Percentiles rank a stretch among this genome's conserved stretches.
These are phyloP conservation scores for Conoideocrella luteorostrata DNA, from an alignment of 2,329 filamentous ascomycete species.

Conservation along the genomic window DNA sequence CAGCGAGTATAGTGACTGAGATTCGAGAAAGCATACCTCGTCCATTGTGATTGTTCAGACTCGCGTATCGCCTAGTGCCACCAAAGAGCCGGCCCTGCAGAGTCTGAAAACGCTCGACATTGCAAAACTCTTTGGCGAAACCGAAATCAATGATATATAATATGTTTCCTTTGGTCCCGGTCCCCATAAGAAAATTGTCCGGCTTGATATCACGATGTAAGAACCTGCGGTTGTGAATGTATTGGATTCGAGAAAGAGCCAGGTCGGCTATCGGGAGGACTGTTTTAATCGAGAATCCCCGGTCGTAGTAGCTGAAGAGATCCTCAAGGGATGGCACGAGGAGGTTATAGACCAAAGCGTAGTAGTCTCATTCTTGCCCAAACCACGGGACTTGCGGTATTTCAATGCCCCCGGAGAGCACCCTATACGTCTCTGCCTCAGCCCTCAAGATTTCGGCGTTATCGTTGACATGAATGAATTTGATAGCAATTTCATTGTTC, in stretches of 20 bases:
- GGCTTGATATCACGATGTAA: constrained; percentile 99
- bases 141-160: constrained; percentile 99
- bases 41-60: background rate
- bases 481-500: constrained; percentile 98
- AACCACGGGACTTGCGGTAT: constrained; percentile 99
- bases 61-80: background rate
- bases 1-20: too few relatives aligned
- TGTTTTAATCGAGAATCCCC: constrained; percentile 98
- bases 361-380: constrained; percentile 98
- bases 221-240: constrained; percentile 98
- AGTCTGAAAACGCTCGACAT: background rate
- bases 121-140: constrained; percentile 49
- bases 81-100: background rate
- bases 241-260: constrained; percentile 97
- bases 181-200: constrained; percentile 99
- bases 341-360: constrained; percentile 97
- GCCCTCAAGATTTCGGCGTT: constrained; percentile 99
- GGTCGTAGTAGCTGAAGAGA: constrained; percentile 99
- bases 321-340: constrained; percentile 94
- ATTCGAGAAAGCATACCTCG: background rate
- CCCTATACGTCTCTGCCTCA: constrained; percentile 88
- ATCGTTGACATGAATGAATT: constrained; percentile 97
- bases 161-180: constrained; percentile 97
- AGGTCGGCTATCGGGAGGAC: constrained; percentile 93
- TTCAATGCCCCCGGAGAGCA: constrained; percentile 88